Percentiles rank a stretch among this genome's conserved stretches.
Evolutionary conservation across 148 eudicot species (phyloP).

Genomic region (Chenopodium album): DNA sequence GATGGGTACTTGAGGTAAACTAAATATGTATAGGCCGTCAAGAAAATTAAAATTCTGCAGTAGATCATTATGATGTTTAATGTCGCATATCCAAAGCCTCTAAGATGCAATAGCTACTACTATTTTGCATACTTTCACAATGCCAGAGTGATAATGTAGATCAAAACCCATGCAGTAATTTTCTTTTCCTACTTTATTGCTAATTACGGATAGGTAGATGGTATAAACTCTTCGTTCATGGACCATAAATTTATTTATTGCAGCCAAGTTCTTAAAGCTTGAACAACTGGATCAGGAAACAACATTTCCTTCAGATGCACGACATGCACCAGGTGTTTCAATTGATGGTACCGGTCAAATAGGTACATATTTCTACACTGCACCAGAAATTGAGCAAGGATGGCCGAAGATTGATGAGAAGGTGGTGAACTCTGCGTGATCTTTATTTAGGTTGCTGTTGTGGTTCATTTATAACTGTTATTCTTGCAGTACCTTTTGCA

Average conservation of each 20-base stretch:
- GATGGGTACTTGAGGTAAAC: not conserved
- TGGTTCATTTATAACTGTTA: constrained; percentile 2
- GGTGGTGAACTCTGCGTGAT: constrained; percentile 39
- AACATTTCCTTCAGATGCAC: constrained; percentile 56
- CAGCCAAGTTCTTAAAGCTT: constrained; percentile 92
- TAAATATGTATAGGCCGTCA: not conserved
- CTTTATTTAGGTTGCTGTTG: not conserved
- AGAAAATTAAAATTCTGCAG: no score
- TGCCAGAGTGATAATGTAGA: not conserved
- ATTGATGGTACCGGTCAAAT: constrained; percentile 90
- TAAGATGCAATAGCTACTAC: not conserved
- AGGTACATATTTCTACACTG: constrained; percentile 94
- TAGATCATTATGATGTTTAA: not conserved
- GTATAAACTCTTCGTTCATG: not conserved
- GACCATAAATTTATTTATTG: constrained; percentile 20
- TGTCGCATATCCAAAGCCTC: not conserved
- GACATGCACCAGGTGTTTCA: constrained; percentile 73
- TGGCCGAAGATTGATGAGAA: constrained; percentile 98
- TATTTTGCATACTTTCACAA: not conserved
- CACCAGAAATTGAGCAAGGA: constrained; percentile 97
- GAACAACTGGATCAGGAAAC: constrained; percentile 90
- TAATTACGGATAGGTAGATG: not conserved
- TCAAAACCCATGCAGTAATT: not conserved
- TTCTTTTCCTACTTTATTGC: not conserved
- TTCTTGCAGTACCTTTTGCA: not conserved